These are phyloP conservation scores for Blastobotrys malaysiensis DNA, from an alignment of 1,139 yeast species.

Conservation along the genomic window DNA sequence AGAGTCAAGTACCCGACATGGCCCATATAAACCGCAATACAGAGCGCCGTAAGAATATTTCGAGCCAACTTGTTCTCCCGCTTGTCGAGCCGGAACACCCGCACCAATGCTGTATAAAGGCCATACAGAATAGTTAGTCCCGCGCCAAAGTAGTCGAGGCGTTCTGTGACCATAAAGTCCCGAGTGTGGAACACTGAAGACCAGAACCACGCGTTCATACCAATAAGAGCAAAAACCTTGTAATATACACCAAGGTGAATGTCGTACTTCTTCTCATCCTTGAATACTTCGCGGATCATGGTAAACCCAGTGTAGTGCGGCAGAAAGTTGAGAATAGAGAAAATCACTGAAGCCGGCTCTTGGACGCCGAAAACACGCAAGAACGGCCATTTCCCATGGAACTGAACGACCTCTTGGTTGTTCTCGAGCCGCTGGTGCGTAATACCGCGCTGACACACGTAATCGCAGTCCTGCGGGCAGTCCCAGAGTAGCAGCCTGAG, in stretches of 20 bases:
- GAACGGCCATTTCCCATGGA: slow-evolving; percentile 98
- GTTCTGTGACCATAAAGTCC: slow-evolving; percentile 73
- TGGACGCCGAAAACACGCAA: slow-evolving; percentile 67
- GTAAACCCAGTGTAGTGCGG: slow-evolving; percentile 65
- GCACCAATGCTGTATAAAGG: slow-evolving; percentile 57
- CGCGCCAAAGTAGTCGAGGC: slow-evolving; percentile 87
- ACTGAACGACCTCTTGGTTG: slow-evolving; percentile 61
- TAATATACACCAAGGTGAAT: slow-evolving; percentile 39
- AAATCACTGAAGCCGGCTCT: slow-evolving; percentile 75
- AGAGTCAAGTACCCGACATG: slow-evolving; percentile 64
- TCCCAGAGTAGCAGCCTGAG: slow-evolving; percentile 63
- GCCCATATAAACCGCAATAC: slow-evolving; percentile 47
- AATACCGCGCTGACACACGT: slow-evolving; percentile 76
- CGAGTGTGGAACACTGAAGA: slow-evolving; percentile 85
- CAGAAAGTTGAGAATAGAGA: slow-evolving; percentile 70
- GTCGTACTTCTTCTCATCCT: slow-evolving; percentile 15
- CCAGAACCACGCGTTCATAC: slow-evolving; percentile 85
- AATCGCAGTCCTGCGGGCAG: slow-evolving; percentile 81
- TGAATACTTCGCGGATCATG: slow-evolving; percentile 28
- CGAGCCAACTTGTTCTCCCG: slow-evolving; percentile 33
- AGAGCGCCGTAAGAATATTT: slow-evolving; percentile 37
- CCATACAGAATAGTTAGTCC: slow-evolving; percentile 82
- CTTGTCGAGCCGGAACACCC: slow-evolving; percentile 53
- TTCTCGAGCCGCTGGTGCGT: slow-evolving; percentile 48
- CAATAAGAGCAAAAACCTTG: slow-evolving; percentile 47